Percentiles rank a stretch among this genome's conserved stretches.
Conservation (phyloP, 106 monocot species). For the Dendrobium officinale region DNA sequence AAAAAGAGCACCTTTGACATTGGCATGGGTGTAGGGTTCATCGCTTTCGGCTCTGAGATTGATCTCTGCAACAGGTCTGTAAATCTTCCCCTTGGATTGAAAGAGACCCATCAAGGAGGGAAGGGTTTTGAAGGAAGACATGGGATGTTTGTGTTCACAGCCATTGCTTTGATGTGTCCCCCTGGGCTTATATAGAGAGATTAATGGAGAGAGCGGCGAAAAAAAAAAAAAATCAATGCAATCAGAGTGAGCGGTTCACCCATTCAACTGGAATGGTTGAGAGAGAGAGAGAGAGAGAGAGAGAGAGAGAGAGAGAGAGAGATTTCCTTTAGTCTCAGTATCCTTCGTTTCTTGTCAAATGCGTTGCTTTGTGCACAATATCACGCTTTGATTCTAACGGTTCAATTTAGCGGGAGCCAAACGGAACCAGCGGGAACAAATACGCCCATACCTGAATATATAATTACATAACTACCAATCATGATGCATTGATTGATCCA, state of each 20-base stretch:
- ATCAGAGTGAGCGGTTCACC: constrained; percentile 4
- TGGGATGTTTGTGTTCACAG: background rate
- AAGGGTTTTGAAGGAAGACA: background rate
- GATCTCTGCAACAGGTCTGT: constrained; percentile 55
- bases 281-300: background rate
- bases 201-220: background rate
- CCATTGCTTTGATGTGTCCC: background rate
- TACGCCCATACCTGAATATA: background rate
- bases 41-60: constrained; percentile 58
- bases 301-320: background rate
- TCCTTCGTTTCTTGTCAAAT: constrained; percentile 8
- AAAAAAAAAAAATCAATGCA: constrained; percentile 12
- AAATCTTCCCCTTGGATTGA: constrained; percentile 46
- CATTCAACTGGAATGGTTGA: background rate
- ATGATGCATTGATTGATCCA: background rate
- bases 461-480: background rate
- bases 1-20: constrained; percentile 59
- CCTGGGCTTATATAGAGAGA: constrained; percentile 18
- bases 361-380: background rate
- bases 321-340: constrained; percentile 6
- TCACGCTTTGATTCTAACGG: constrained; percentile 14
- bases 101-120: constrained; percentile 57
- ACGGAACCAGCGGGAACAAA: background rate
- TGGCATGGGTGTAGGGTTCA: constrained; percentile 53
- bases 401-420: constrained; percentile 7